Evolutionary conservation across 805 yeast species (phyloP).

Genomic region (Candida xiaguanensis): DNA sequence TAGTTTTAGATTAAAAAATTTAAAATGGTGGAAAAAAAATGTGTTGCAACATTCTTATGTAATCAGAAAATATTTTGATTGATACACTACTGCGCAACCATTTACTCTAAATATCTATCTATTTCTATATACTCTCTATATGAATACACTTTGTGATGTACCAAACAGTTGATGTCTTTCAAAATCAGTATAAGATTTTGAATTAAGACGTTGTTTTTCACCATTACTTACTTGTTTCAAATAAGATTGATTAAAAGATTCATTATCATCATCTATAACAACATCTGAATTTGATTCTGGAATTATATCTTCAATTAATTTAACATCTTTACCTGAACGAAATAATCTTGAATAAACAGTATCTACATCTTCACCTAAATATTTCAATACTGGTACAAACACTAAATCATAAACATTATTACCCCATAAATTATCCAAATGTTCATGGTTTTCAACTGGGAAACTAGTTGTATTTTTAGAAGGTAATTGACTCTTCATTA

Average conservation of each 20-base stretch:
- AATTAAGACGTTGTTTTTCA: neutral
- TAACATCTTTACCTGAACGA: slow-evolving; percentile 1
- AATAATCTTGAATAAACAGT: slow-evolving; percentile 7
- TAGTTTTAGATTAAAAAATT: neutral
- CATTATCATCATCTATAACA: slow-evolving; percentile 7
- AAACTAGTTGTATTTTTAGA: slow-evolving; percentile 42
- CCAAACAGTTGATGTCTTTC: slow-evolving; percentile 4
- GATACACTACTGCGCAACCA: slow-evolving; percentile 1
- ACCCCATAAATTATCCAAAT: slow-evolving; percentile 90
- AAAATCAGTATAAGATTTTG: slow-evolving; percentile 2
- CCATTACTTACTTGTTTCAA: slow-evolving; percentile 6
- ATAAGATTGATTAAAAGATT: slow-evolving; percentile 8
- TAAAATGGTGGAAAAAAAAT: slow-evolving; percentile 1
- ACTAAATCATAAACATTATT: slow-evolving; percentile 45
- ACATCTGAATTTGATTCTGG: slow-evolving; percentile 2
- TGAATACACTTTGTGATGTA: neutral
- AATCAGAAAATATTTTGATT: neutral
- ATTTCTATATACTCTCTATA: neutral
- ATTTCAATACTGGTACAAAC: slow-evolving; percentile 28
- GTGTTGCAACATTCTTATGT: slow-evolving; percentile 5
- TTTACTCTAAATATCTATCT: neutral
- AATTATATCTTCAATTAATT: slow-evolving; percentile 10
- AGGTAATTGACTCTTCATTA: slow-evolving; percentile 70
- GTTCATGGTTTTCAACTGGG: slow-evolving; percentile 74
- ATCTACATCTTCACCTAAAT: slow-evolving; percentile 14